phyloP scores from a whole-genome alignment of 306 rosid species.

The Citrullus amarus region DNA sequence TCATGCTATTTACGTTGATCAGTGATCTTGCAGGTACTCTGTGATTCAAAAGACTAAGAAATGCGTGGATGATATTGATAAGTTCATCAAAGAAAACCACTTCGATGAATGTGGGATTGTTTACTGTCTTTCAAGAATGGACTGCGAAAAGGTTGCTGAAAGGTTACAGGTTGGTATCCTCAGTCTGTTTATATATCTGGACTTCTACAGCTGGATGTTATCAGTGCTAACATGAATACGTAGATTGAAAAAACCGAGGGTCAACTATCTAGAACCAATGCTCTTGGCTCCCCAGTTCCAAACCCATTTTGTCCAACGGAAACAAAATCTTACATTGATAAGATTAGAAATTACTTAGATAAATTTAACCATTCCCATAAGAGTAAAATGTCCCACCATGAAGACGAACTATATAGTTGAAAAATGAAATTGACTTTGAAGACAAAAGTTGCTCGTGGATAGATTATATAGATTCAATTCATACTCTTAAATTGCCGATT shows the following conservation, averaged over 20 bases:
- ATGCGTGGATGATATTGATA: conserved; percentile 86
- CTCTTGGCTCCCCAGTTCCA: neutral
- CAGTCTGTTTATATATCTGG: neutral
- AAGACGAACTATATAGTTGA: neutral
- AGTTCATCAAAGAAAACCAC: conserved; percentile 72
- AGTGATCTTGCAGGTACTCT: conserved; percentile 50
- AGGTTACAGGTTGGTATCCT: conserved; percentile 66
- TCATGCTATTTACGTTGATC: neutral
- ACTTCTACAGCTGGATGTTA: neutral
- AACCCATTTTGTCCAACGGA: neutral
- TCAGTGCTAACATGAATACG: neutral
- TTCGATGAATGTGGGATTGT: conserved; percentile 91
- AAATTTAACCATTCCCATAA: neutral
- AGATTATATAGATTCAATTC: neutral
- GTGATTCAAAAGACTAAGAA: conserved; percentile 83
- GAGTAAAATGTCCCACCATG: neutral
- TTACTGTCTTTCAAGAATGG: conserved; percentile 97
- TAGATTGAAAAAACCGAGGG: neutral
- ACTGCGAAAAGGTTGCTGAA: conserved; percentile 94
- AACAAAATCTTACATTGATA: neutral
- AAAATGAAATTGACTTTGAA: neutral
- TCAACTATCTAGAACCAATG: neutral
- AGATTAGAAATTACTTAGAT: neutral
- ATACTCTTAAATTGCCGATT: no score
- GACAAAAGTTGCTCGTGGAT: neutral